These are phyloP conservation scores for Penicillium maclennaniae DNA, from an alignment of 495 filamentous ascomycete species.

Conservation along the genomic window DNA sequence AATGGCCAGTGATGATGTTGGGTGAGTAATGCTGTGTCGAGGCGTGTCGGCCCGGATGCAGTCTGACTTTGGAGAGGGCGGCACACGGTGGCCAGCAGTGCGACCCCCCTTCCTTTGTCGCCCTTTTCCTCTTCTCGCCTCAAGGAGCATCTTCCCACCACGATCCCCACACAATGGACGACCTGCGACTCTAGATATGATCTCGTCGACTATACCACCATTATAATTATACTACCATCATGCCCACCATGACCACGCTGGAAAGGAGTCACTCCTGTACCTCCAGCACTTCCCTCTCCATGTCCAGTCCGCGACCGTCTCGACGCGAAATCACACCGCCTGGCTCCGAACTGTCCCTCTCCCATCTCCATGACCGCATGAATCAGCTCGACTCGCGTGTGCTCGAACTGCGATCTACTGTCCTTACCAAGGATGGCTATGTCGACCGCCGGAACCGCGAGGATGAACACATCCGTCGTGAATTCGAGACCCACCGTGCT, in stretches of 20 bases:
- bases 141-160: constrained; percentile 4
- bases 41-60: constrained; percentile 1
- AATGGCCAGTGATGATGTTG: neutral
- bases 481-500: constrained; percentile 36
- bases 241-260: constrained; percentile 36
- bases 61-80: constrained; percentile 1
- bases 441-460: constrained; percentile 42
- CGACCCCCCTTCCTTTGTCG: constrained; percentile 4
- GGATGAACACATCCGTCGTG: constrained; percentile 40
- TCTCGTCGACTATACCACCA: constrained; percentile 1
- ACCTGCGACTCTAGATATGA: constrained; percentile 8
- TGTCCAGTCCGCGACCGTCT: constrained; percentile 38
- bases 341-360: constrained; percentile 31
- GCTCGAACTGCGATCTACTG: constrained; percentile 34
- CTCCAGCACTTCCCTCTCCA: constrained; percentile 38
- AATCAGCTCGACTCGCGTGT: constrained; percentile 38
- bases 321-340: constrained; percentile 34
- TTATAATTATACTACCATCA: neutral
- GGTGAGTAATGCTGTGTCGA: constrained; percentile 5
- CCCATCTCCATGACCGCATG: constrained; percentile 37
- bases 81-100: constrained; percentile 1
- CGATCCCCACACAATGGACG: constrained; percentile 19
- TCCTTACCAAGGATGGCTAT: constrained; percentile 40
- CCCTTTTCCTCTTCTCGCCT: constrained; percentile 10
- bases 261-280: constrained; percentile 41